Percentiles rank a stretch among this genome's conserved stretches.
Conservation (phyloP, 805 yeast genomes). For the Candida ponderosae region DNA sequence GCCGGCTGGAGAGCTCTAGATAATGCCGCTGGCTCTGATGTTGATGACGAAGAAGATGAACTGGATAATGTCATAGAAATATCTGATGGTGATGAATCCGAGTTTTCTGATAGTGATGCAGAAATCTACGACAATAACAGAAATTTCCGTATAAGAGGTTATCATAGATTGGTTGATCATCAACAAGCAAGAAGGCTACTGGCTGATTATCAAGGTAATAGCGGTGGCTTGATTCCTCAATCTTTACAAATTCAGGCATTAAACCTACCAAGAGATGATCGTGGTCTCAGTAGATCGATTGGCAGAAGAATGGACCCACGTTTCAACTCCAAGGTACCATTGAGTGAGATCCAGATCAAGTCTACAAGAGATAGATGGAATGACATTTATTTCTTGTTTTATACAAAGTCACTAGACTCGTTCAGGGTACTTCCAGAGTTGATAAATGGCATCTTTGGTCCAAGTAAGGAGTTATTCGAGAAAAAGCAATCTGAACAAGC, state of each 20-base stretch:
- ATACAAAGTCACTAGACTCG: conserved; percentile 30
- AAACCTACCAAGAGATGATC: no score
- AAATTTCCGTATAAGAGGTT: conserved; percentile 15
- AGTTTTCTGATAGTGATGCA: conserved; percentile 10
- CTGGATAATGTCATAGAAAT: conserved; percentile 1
- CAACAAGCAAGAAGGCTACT: conserved; percentile 9
- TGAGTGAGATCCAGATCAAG: conserved; percentile 6
- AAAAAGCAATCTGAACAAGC: conserved; percentile 22
- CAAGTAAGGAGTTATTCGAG: conserved; percentile 34
- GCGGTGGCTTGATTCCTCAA: no score
- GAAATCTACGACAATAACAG: conserved; percentile 15
- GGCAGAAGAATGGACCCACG: no score
- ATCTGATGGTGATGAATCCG: conserved; percentile 19
- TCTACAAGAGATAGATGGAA: conserved; percentile 67
- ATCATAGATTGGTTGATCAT: conserved; percentile 18
- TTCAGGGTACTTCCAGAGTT: conserved; percentile 32
- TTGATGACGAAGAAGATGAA: conserved; percentile 13
- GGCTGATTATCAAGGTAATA: no score
- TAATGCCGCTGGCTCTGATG: not conserved
- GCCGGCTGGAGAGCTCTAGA: no score
- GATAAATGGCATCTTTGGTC: conserved; percentile 38
- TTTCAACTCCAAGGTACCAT: not conserved
- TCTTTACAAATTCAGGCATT: no score
- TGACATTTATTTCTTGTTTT: conserved; percentile 45
- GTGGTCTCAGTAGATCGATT: no score